Evolutionary conservation across 192 early-diverging fungal species (phyloP).

Genomic region (Gorgonomyces haynaldii): DNA sequence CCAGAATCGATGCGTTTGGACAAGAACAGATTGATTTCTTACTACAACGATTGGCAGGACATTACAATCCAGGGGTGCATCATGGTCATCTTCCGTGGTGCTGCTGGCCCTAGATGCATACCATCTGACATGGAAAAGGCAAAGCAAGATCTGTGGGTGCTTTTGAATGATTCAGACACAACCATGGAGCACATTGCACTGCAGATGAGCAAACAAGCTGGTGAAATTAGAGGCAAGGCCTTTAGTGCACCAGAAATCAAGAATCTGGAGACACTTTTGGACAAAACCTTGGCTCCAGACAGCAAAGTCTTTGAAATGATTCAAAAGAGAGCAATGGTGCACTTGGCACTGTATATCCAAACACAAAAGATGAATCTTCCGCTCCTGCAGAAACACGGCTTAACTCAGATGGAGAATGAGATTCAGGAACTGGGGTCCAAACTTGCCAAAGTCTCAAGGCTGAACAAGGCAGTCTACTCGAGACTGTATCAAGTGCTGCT

Average conservation of each 20-base stretch:
- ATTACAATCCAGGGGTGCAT: slow-evolving; percentile 33
- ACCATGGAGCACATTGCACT: slow-evolving; percentile 32
- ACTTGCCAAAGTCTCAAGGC: neutral
- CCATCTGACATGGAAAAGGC: slow-evolving; percentile 3
- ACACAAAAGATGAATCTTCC: neutral
- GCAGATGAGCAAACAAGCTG: slow-evolving; percentile 28
- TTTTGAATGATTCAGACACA: slow-evolving; percentile 41
- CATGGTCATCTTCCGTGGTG: slow-evolving; percentile 31
- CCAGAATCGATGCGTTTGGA: slow-evolving; percentile 42
- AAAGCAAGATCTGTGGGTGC: slow-evolving; percentile 34
- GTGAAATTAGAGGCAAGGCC: slow-evolving; percentile 21
- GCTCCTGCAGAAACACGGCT: neutral
- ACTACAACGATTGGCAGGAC: slow-evolving; percentile 45
- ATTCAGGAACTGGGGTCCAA: slow-evolving; percentile 1
- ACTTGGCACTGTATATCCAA: neutral
- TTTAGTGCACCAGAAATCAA: slow-evolving; percentile 10
- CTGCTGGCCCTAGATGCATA: slow-evolving; percentile 16
- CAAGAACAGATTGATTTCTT: slow-evolving; percentile 22
- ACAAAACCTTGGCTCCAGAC: slow-evolving; percentile 30
- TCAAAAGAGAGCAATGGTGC: slow-evolving; percentile 14
- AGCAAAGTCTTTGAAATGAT: slow-evolving; percentile 29
- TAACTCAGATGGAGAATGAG: neutral
- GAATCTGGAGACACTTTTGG: slow-evolving; percentile 20
- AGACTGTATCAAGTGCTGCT: slow-evolving; percentile 2
- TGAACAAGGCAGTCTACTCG: slow-evolving; percentile 4